phyloP scores from a whole-genome alignment of 2,329 filamentous ascomycete species.

The Mycogone perniciosa region DNA sequence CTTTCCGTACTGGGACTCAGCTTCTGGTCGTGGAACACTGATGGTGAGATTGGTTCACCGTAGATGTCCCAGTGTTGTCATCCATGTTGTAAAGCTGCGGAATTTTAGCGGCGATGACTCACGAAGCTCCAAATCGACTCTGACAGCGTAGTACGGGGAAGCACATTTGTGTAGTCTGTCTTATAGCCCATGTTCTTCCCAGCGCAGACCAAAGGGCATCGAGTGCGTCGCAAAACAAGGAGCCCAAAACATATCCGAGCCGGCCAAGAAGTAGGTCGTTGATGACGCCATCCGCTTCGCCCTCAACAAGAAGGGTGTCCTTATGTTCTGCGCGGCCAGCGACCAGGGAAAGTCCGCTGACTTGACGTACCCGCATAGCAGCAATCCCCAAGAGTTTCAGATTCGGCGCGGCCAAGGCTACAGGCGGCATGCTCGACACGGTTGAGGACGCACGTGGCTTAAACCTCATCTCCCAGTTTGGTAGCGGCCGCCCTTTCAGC shows the following conservation, averaged over 20 bases:
- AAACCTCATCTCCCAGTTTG: slow-evolving; percentile 1
- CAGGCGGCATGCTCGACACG: neutral
- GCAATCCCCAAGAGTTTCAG: slow-evolving; percentile 4
- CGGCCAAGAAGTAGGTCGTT: neutral
- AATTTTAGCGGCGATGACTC: neutral
- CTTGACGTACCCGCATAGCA: neutral
- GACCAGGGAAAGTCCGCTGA: neutral
- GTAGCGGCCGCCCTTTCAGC: slow-evolving; percentile 3
- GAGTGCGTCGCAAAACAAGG: neutral
- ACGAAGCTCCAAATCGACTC: neutral
- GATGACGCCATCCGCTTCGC: neutral
- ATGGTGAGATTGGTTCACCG: slow-evolving; percentile 4
- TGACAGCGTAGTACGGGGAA: neutral
- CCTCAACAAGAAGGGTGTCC: neutral
- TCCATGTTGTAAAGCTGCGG: slow-evolving; percentile 3
- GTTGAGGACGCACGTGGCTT: neutral
- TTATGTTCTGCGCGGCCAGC: slow-evolving; percentile 2
- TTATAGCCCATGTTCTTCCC: neutral
- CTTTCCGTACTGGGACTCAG: slow-evolving; percentile 1
- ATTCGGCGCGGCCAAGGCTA: slow-evolving; percentile 1
- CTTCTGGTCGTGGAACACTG: neutral
- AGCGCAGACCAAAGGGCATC: neutral
- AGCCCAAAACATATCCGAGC: slow-evolving; percentile 2
- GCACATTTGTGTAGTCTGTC: neutral
- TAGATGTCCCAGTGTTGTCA: neutral